phyloP scores from a whole-genome alignment of 352 stramenopile genomes.

The Phytopythium delawarense region DNA sequence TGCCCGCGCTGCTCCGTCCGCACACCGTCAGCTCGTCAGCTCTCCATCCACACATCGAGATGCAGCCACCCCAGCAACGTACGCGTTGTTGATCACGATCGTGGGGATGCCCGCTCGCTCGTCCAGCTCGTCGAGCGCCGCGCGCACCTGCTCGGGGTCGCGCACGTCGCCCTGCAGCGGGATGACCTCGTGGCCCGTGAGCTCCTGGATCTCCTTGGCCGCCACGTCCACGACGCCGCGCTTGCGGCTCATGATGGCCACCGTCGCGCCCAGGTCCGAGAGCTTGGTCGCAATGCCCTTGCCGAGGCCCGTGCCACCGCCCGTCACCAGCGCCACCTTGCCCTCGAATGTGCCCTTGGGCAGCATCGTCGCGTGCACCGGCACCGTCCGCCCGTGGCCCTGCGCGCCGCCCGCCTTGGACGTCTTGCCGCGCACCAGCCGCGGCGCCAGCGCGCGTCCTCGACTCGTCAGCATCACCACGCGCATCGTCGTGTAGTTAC shows the following conservation, averaged over 20 bases:
- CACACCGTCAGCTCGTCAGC: too few species aligned
- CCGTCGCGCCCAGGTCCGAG: conserved; percentile 89
- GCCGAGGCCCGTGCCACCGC: conserved; percentile 92
- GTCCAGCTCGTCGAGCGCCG: conserved; percentile 77
- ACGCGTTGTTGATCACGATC: conserved; percentile 79
- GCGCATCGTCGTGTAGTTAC: too few species aligned
- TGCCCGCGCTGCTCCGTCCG: conserved; percentile 87
- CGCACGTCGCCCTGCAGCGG: conserved; percentile 86
- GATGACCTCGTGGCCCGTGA: conserved; percentile 61
- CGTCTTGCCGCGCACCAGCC: conserved; percentile 14
- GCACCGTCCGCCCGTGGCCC: conserved; percentile 18
- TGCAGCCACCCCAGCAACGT: conserved; percentile 14
- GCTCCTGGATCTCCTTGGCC: conserved; percentile 67
- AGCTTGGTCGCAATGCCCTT: conserved; percentile 93
- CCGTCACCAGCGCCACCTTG: conserved; percentile 93
- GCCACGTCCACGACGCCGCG: conserved; percentile 86
- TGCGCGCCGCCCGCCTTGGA: conserved; percentile 1
- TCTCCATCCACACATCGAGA: too few species aligned
- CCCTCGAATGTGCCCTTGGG: conserved; percentile 58
- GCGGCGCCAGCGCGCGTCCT: background rate
- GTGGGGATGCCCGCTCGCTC: conserved; percentile 57
- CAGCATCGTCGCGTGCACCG: conserved; percentile 62
- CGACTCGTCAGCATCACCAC: background rate
- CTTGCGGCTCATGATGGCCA: conserved; percentile 95
- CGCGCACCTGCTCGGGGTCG: conserved; percentile 82